Percentiles rank a stretch among this genome's conserved stretches.
These are phyloP conservation scores for Chrysanthemum lavandulifolium DNA, from an alignment of 129 eudicot genomes.

Conservation along the genomic window DNA sequence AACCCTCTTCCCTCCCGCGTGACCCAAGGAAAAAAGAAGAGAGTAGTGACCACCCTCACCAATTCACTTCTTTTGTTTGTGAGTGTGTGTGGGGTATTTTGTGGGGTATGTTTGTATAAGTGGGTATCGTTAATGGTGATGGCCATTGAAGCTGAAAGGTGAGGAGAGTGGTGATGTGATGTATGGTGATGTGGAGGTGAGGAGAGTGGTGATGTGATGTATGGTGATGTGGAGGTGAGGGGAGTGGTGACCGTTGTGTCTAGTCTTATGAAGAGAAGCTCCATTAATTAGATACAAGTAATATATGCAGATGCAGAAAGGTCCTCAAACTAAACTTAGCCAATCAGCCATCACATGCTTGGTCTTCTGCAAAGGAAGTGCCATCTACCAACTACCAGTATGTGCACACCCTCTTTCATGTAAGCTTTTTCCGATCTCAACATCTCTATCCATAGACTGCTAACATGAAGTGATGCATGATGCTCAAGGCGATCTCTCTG, in stretches of 20 bases:
- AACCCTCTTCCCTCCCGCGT: no score
- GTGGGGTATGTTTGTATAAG: no score
- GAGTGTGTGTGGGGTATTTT: no score
- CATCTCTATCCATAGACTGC: not conserved
- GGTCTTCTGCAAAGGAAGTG: not conserved
- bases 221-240: not conserved
- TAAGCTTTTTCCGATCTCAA: not conserved
- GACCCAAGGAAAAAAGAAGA: no score
- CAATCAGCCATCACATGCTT: not conserved
- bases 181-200: not conserved
- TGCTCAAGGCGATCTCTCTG: conserved; percentile 10
- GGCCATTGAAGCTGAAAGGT: no score
- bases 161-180: no score
- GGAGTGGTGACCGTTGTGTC: no score
- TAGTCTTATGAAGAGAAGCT: not conserved
- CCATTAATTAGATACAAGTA: not conserved
- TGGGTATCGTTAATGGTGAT: no score
- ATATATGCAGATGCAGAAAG: not conserved
- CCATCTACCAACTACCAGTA: conserved; percentile 8
- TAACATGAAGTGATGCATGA: not conserved
- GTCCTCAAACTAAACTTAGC: not conserved
- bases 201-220: no score
- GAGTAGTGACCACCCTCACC: no score
- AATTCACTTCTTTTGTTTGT: no score
- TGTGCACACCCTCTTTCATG: not conserved